Percentiles rank a stretch among this genome's conserved stretches.
phyloP scores from a whole-genome alignment of 2,329 filamentous ascomycete genomes.

The Talaromyces atroroseus region DNA sequence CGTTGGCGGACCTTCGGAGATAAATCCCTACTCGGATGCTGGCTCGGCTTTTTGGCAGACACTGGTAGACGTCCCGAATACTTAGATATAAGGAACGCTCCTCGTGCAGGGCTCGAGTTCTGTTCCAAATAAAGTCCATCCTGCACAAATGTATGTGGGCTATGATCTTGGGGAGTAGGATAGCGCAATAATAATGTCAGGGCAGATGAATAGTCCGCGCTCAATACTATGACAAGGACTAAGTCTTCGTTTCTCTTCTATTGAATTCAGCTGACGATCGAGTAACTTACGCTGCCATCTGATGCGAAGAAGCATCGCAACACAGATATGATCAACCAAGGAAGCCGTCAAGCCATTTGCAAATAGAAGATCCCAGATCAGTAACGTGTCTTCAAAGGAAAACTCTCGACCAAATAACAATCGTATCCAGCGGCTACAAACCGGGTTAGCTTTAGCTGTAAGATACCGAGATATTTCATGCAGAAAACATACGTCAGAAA shows the following conservation, averaged over 20 bases:
- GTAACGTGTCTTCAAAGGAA: constrained; percentile 74
- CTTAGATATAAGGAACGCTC: constrained; percentile 40
- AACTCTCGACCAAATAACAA: constrained; percentile 92
- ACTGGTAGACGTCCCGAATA: constrained; percentile 44
- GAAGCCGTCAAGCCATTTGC: constrained; percentile 75
- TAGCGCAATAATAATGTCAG: constrained; percentile 80
- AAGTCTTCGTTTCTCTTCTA: neutral
- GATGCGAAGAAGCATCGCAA: constrained; percentile 88
- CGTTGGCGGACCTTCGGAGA: constrained; percentile 20
- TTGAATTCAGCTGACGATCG: neutral
- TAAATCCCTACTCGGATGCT: constrained; percentile 6
- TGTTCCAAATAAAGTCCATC: constrained; percentile 62
- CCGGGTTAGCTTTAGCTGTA: constrained; percentile 12
- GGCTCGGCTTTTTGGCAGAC: constrained; percentile 20
- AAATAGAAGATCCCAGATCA: constrained; percentile 87
- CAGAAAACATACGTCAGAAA: constrained; percentile 70
- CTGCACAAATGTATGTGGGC: constrained; percentile 73
- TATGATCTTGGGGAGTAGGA: constrained; percentile 60
- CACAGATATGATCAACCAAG: constrained; percentile 82
- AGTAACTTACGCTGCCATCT: constrained; percentile 70
- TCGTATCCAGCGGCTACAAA: constrained; percentile 76
- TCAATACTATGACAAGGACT: constrained; percentile 56
- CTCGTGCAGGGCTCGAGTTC: constrained; percentile 39
- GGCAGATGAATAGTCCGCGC: constrained; percentile 81
- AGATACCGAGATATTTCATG: neutral